A percentile compares a stretch with the other conserved stretches of the same genome.
Conservation (phyloP, 1,284 basidiomycete genomes). For the Neotropicomus parvogracilis region DNA sequence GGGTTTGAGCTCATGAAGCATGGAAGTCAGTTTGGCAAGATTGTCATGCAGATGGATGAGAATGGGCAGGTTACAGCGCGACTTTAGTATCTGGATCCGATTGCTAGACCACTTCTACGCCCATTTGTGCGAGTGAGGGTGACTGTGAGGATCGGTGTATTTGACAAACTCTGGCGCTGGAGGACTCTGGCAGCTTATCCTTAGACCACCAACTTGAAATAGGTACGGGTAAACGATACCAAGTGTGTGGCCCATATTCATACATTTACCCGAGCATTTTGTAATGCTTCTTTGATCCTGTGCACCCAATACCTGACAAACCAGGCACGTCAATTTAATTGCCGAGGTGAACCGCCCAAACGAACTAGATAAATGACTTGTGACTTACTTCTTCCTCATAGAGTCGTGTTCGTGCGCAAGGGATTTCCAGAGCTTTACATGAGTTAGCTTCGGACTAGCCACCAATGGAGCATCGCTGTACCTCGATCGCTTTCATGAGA, state of each 20-base stretch:
- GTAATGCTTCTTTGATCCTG: conserved; percentile 44
- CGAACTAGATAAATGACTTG: conserved; percentile 28
- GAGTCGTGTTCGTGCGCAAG: conserved; percentile 71
- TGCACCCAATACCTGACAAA: conserved; percentile 41
- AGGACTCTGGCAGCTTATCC: background rate
- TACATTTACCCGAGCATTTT: conserved; percentile 26
- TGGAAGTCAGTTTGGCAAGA: conserved; percentile 74
- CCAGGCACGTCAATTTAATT: conserved; percentile 27
- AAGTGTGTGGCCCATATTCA: conserved; percentile 11
- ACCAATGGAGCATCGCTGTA: conserved; percentile 6
- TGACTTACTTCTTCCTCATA: conserved; percentile 71
- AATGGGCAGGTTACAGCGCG: conserved; percentile 26
- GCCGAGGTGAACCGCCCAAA: conserved; percentile 16
- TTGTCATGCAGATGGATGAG: conserved; percentile 50
- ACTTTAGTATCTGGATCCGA: conserved; percentile 21
- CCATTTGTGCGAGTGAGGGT: background rate
- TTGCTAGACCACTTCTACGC: background rate
- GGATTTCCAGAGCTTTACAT: conserved; percentile 60
- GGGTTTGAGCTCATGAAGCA: conserved; percentile 67
- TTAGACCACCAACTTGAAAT: conserved; percentile 1
- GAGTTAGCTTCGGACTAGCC: conserved; percentile 11
- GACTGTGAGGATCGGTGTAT: background rate
- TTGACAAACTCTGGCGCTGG: background rate
- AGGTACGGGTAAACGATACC: background rate
- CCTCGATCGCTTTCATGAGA: conserved; percentile 30